Evolutionary conservation across 164 flowering plant genomes (phyloP).

Genomic region (Nymphaea thermarum): DNA sequence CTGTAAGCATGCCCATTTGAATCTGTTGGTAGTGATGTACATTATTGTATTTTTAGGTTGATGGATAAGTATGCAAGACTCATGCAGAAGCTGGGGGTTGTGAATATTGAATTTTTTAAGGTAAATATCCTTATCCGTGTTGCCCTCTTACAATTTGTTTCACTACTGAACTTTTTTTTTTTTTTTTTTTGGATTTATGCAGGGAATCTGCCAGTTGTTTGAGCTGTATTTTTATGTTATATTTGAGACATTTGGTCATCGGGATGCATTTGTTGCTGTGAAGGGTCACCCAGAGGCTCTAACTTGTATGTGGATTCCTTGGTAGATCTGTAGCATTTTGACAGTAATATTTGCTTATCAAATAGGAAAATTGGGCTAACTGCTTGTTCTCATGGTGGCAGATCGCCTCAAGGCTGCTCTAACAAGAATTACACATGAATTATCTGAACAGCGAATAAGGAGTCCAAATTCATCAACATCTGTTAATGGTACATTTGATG

Average conservation of each 20-base stretch:
- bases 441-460: slow-evolving; percentile 77
- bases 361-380: neutral
- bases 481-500: slow-evolving; percentile 43
- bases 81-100: slow-evolving; percentile 91
- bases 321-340: neutral
- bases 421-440: slow-evolving; percentile 66
- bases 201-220: slow-evolving; percentile 96
- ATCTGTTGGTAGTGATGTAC: neutral
- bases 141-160: neutral
- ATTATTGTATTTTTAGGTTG: slow-evolving; percentile 25
- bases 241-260: slow-evolving; percentile 76
- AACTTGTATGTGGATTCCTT: slow-evolving; percentile 31
- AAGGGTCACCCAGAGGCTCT: slow-evolving; percentile 38
- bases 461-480: slow-evolving; percentile 39
- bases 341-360: too few relatives aligned
- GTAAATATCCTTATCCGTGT: slow-evolving; percentile 18
- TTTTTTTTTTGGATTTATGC: slow-evolving; percentile 25
- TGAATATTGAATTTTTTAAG: slow-evolving; percentile 83
- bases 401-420: slow-evolving; percentile 75
- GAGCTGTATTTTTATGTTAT: slow-evolving; percentile 62
- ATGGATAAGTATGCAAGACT: slow-evolving; percentile 99
- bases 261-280: slow-evolving; percentile 35
- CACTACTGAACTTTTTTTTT: slow-evolving; percentile 14
- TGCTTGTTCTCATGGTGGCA: slow-evolving; percentile 11
- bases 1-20: neutral